These are phyloP conservation scores for Purshia tridentata DNA, from an alignment of 306 rosid genomes.

Conservation along the genomic window DNA sequence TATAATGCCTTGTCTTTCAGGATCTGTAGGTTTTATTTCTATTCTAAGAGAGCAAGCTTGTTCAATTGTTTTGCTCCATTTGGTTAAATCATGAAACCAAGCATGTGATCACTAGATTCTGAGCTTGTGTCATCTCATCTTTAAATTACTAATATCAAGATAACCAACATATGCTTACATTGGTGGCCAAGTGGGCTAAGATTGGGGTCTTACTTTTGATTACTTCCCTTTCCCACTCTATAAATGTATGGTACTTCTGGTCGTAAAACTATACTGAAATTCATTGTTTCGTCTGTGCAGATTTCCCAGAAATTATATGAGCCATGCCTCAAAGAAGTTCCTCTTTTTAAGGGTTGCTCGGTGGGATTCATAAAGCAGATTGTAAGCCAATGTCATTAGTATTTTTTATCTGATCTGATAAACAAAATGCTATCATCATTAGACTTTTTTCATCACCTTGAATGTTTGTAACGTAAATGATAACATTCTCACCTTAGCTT, in stretches of 20 bases:
- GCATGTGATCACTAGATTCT: not conserved
- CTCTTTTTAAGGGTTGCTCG: slow-evolving; percentile 60
- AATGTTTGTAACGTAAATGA: not conserved
- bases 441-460: not conserved
- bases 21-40: not conserved
- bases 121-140: not conserved
- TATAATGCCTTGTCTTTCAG: not conserved
- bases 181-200: not conserved
- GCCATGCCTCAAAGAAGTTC: slow-evolving; percentile 43
- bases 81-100: not conserved
- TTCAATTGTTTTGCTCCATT: not conserved
- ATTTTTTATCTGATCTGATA: not conserved
- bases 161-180: not conserved
- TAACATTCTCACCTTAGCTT: slow-evolving; percentile 2
- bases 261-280: not conserved
- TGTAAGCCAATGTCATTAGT: slow-evolving; percentile 36
- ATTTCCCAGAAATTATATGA: slow-evolving; percentile 53
- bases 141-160: not conserved
- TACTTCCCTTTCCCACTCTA: not conserved
- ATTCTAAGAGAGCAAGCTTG: not conserved
- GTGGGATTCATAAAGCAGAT: slow-evolving; percentile 56
- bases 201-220: not conserved
- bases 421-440: not conserved
- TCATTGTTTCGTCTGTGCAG: slow-evolving; percentile 32
- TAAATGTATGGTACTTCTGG: not conserved